Evolutionary conservation across 2,329 filamentous ascomycete genomes (phyloP).

Genomic region (Venturia oleaginea): DNA sequence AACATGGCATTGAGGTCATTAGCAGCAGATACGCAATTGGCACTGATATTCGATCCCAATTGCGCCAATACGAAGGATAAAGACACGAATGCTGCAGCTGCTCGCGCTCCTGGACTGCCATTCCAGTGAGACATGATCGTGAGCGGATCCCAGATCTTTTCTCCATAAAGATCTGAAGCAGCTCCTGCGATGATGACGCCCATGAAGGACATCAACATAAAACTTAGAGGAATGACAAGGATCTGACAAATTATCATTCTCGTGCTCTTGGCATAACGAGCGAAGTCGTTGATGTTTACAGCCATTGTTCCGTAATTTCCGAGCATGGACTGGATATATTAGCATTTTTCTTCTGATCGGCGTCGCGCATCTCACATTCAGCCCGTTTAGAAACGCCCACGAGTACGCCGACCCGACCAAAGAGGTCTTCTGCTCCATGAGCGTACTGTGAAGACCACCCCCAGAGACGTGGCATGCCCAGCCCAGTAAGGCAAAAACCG

Average conservation of each 20-base stretch:
- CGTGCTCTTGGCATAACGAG: constrained; percentile 19
- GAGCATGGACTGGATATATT: constrained; percentile 10
- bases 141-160: constrained; percentile 19
- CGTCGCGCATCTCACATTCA: constrained; percentile 17
- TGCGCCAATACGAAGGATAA: constrained; percentile 21
- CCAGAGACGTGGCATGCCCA: constrained; percentile 7
- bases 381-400: constrained; percentile 16
- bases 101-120: constrained; percentile 18
- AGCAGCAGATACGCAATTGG: constrained; percentile 22
- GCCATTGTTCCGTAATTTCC: constrained; percentile 14
- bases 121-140: constrained; percentile 16
- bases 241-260: constrained; percentile 19
- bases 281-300: constrained; percentile 12
- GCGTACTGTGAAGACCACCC: constrained; percentile 17
- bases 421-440: constrained; percentile 16
- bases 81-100: constrained; percentile 22
- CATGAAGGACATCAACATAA: constrained; percentile 20
- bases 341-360: constrained; percentile 18
- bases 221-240: constrained; percentile 19
- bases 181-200: constrained; percentile 20
- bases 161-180: constrained; percentile 18
- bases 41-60: constrained; percentile 21
- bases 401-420: not conserved
- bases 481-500: constrained; percentile 7
- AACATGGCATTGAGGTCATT: constrained; percentile 36